A percentile compares a stretch with the other conserved stretches of the same genome.
These are phyloP conservation scores for Dictyostelium purpureum DNA, from an alignment of 78 protist genomes.

Conservation along the genomic window DNA sequence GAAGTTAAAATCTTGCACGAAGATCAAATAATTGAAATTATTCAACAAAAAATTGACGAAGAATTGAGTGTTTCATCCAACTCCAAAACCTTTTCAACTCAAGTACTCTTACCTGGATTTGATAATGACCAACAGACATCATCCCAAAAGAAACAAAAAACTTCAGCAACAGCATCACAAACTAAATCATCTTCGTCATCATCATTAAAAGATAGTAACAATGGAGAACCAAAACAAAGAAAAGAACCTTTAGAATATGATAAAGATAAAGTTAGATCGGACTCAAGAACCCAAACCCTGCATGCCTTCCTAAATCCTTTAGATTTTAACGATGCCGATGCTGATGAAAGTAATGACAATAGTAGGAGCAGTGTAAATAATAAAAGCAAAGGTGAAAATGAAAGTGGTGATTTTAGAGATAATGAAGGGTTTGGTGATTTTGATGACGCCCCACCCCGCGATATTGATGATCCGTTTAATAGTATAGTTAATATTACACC, in stretches of 20 bases:
- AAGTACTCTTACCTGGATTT: constrained; percentile 34
- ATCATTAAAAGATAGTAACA: neutral
- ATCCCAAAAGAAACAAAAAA: constrained; percentile 6
- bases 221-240: neutral
- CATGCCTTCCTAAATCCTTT: constrained; percentile 30
- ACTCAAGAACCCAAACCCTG: constrained; percentile 62
- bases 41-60: constrained; percentile 41
- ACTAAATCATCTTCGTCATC: neutral
- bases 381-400: neutral
- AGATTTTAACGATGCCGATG: neutral
- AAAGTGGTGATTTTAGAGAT: neutral
- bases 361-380: neutral
- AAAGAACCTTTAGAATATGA: constrained; percentile 3
- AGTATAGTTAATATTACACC: neutral
- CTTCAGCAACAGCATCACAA: too few relatives aligned
- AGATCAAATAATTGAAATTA: constrained; percentile 59
- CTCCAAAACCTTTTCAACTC: constrained; percentile 62
- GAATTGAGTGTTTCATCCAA: constrained; percentile 18
- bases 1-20: constrained; percentile 61
- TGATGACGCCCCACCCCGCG: neutral
- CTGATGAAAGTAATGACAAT: neutral
- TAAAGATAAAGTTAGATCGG: constrained; percentile 59
- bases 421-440: neutral
- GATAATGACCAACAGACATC: neutral
- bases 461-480: constrained; percentile 25